Conservation (phyloP, 1,284 basidiomycete genomes). For the Lentinula novae-zelandiae region DNA sequence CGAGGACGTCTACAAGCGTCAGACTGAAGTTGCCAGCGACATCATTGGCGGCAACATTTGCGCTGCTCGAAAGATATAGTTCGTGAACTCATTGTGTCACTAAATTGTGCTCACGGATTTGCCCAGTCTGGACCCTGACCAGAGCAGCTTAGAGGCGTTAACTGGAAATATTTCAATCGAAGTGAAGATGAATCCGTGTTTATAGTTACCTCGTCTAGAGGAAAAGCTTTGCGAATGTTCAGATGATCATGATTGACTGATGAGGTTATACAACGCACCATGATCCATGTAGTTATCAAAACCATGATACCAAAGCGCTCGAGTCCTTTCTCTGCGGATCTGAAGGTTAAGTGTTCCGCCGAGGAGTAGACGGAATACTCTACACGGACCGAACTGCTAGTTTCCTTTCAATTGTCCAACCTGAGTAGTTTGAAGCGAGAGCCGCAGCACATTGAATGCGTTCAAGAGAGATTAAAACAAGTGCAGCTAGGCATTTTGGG, state of each 20-base stretch:
- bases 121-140: slow-evolving; percentile 80
- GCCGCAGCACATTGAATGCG: slow-evolving; percentile 34
- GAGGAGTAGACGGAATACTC: neutral
- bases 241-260: slow-evolving; percentile 1
- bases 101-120: slow-evolving; percentile 55
- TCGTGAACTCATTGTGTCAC: neutral
- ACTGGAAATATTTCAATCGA: slow-evolving; percentile 36
- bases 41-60: slow-evolving; percentile 74
- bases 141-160: slow-evolving; percentile 83
- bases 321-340: slow-evolving; percentile 56
- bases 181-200: neutral
- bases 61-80: slow-evolving; percentile 32
- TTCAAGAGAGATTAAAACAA: slow-evolving; percentile 45
- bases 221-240: slow-evolving; percentile 54
- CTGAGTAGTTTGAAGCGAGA: slow-evolving; percentile 28
- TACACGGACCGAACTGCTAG: slow-evolving; percentile 52
- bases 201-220: slow-evolving; percentile 67
- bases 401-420: slow-evolving; percentile 62
- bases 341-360: slow-evolving; percentile 3
- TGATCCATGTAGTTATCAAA: slow-evolving; percentile 76
- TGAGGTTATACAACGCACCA: slow-evolving; percentile 41
- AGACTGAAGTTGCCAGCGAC: slow-evolving; percentile 85
- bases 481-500: slow-evolving; percentile 50
- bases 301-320: slow-evolving; percentile 80
- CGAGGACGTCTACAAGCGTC: slow-evolving; percentile 79